Conservation (phyloP, 2,329 filamentous ascomycete genomes). For the Stemphylium vesicarium region DNA sequence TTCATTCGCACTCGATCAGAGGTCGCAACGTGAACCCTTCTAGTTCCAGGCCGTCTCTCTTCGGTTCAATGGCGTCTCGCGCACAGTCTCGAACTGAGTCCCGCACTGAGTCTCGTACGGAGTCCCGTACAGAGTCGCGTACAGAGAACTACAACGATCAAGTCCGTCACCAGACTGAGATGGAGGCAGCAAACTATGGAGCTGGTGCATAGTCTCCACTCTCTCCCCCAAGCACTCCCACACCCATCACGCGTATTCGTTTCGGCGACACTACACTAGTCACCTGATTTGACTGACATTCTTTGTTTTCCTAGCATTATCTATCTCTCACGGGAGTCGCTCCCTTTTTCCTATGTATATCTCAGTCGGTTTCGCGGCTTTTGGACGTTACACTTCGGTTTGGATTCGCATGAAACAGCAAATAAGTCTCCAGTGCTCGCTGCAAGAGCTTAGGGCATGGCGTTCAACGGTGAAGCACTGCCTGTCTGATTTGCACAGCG, state of each 20-base stretch:
- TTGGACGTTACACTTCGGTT: slow-evolving; percentile 32
- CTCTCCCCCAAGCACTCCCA: slow-evolving; percentile 16
- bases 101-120: slow-evolving; percentile 23
- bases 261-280: slow-evolving; percentile 21
- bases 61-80: slow-evolving; percentile 43
- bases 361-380: slow-evolving; percentile 33
- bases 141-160: slow-evolving; percentile 33
- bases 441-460: slow-evolving; percentile 28
- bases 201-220: slow-evolving; percentile 34
- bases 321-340: slow-evolving; percentile 17
- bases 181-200: slow-evolving; percentile 34
- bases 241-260: slow-evolving; percentile 4
- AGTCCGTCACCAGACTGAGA: slow-evolving; percentile 30
- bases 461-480: slow-evolving; percentile 31
- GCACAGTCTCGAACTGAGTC: slow-evolving; percentile 39
- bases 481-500: slow-evolving; percentile 23
- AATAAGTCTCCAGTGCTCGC: slow-evolving; percentile 18
- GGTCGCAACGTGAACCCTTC: slow-evolving; percentile 36
- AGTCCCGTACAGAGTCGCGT: slow-evolving; percentile 34
- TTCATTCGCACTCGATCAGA: slow-evolving; percentile 45
- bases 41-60: slow-evolving; percentile 37
- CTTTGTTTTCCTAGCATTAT: slow-evolving; percentile 36
- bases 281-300: slow-evolving; percentile 42
- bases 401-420: slow-evolving; percentile 35
- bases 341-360: slow-evolving; percentile 44